These are phyloP conservation scores for Plasmodium fragile DNA, from an alignment of 169 alveolate genomes.

Conservation along the genomic window DNA sequence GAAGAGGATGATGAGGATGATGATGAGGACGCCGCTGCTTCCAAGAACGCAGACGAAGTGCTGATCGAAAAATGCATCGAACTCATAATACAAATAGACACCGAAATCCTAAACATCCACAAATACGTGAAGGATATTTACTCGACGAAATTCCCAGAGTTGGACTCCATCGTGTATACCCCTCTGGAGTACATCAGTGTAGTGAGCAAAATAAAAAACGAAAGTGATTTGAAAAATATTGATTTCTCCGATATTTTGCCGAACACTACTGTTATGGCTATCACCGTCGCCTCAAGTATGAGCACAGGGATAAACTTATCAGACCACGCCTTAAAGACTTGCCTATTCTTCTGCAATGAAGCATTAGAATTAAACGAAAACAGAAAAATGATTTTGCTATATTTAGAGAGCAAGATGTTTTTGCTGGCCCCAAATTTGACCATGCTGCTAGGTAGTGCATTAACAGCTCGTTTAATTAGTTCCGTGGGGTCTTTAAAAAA, in stretches of 20 bases:
- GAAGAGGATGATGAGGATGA: not conserved
- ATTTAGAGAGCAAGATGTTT: constrained; percentile 93
- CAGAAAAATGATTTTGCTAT: constrained; percentile 77
- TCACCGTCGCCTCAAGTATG: constrained; percentile 91
- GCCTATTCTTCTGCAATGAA: constrained; percentile 79
- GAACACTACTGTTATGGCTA: constrained; percentile 91
- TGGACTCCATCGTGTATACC: constrained; percentile 89
- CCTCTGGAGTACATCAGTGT: constrained; percentile 92
- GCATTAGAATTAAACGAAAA: constrained; percentile 82
- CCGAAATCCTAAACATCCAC: constrained; percentile 86
- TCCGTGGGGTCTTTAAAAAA: constrained; percentile 95
- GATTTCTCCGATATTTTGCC: constrained; percentile 88
- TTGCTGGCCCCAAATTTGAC: constrained; percentile 97
- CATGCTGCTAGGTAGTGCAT: constrained; percentile 95
- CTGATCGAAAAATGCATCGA: constrained; percentile 87
- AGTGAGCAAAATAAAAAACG: constrained; percentile 89
- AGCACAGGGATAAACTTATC: constrained; percentile 82
- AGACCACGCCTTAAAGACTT: constrained; percentile 62
- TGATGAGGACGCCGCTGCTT: not conserved
- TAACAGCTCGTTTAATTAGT: constrained; percentile 97
- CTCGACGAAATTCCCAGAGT: constrained; percentile 89
- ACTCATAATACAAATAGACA: constrained; percentile 84
- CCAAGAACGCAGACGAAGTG: constrained; percentile 76
- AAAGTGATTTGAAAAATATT: constrained; percentile 85
- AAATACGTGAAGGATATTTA: constrained; percentile 89